Base-by-base conservation (phyloP, 164 flowering plant species). In the Macadamia integrifolia region DNA sequence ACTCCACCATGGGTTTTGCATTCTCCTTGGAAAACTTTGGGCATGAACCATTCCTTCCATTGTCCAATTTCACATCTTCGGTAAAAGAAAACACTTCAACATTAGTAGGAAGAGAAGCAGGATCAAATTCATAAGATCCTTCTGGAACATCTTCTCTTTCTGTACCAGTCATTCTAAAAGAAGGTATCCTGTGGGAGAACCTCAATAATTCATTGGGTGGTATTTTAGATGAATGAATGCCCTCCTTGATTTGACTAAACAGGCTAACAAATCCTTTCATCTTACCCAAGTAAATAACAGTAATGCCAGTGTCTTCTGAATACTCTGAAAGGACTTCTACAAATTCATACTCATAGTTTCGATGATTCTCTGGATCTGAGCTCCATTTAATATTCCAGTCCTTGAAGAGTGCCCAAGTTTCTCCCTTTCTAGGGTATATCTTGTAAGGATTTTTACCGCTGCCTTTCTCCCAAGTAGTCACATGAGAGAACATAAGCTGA, bases 51-150 rank as follows among this genome's bases (percentile, higher is more conserved):
- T 61, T 17, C 28, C 23, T 61, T 66, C 35, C 59, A 58, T 23
- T 17, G 18, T 66, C 70, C 5, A 31, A n/a, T 18, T 69, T 64
- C 61, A 71, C 49, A 70, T 56, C 56, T 58, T 60, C 53, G 67
- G 74, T 50, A 63, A 52, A 66, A 52, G 12, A 63, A 64, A 74
- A 60, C 49, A 76, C 81, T 64, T 70, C 71, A 11, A 74, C 42
- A 15, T 82, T 60, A 18, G 64, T 7, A 17, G 89, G 90, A 58
- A 88, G 49, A 59, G 87, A 75, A 50, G 87, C 88, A 18, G 87
- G 89, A 76, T 89, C 94, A 58, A 88, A 81, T 72, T 86, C 93
- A 65, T 81, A 71, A 42, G 84, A 82, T 60, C 84, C 88, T 66
- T 40, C 60, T 5, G 87, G 89, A 14, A 84, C 82, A 68, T 76